Base-by-base conservation (phyloP, 2,329 filamentous ascomycete genomes). In the Hypoxylon sp. region DNA sequence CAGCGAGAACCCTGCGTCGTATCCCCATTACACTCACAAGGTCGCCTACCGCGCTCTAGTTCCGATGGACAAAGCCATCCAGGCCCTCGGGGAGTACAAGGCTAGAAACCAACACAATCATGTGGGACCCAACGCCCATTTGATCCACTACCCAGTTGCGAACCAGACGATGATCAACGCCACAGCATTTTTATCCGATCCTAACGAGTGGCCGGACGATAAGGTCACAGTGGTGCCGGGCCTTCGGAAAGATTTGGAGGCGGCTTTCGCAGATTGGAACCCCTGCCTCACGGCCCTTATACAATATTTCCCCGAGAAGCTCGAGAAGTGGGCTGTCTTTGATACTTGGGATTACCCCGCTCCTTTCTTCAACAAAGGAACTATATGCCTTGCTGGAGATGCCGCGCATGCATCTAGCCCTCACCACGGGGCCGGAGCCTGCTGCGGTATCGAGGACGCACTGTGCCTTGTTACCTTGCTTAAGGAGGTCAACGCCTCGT, bases 21-120 rank as follows among this genome's bases (percentile, higher is more conserved):
- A 80, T 14, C 82, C 86, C 0, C 77, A 80, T 1, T 88, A 85
- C 71, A 84, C 82, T 0, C 82, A 84, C 54, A 87, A 87, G 70
- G 85, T 85, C 66, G 85, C 82, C 0, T 88, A 86, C 69, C 81
- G 85, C 2, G 84, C 82, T 0, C 68, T 88, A 25, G 78, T 87
- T 2, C 83, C 84, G 0, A 86, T 87, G 83, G 76, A 79, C 2
- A 77, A 83, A 57, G 84, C 84, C 0, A 74, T 81, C 1, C 76
- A 80, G 57, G 78, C 82, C 2, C 68, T 87, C n/a, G 85, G 85
- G 2, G 79, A 84, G 33, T 70, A 69, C 44, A 75, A 71, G 33
- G 71, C 73, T 6, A 62, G 30, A n/a, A 74, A 73, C 50, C 70
- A 71, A 42, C 66, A 70, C 62, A 73, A 58, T 30, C 72, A 75